Conservation (phyloP, 2,329 filamentous ascomycete genomes). For the Didymella arachidicola region DNA sequence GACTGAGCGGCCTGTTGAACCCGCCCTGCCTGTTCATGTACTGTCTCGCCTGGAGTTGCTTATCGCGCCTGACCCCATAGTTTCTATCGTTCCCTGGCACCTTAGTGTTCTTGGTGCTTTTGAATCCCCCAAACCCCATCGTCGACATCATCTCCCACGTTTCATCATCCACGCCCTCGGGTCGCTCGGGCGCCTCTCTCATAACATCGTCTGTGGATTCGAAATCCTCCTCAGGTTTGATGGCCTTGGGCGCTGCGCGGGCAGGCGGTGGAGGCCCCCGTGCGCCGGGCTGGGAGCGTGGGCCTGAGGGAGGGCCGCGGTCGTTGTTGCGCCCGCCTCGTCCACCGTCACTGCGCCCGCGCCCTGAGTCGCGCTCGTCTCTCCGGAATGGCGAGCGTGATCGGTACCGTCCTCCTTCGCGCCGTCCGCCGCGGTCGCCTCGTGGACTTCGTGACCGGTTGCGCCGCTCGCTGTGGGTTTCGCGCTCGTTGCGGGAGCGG, state of each 20-base stretch:
- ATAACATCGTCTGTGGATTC: conserved; percentile 37
- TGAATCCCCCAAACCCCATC: conserved; percentile 91
- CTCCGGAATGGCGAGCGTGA: conserved; percentile 40
- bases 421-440: conserved; percentile 38
- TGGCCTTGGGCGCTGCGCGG: neutral
- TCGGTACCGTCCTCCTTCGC: conserved; percentile 34
- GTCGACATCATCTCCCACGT: conserved; percentile 80
- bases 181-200: conserved; percentile 38
- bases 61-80: conserved; percentile 85
- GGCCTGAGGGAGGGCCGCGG: conserved; percentile 5
- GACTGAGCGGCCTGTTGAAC: conserved; percentile 79
- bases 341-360: conserved; percentile 27
- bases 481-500: conserved; percentile 26
- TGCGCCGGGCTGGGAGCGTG: neutral
- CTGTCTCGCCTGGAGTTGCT: conserved; percentile 93
- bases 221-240: conserved; percentile 25
- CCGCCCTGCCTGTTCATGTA: conserved; percentile 91
- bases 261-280: neutral
- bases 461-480: conserved; percentile 37
- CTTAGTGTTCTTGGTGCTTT: conserved; percentile 86
- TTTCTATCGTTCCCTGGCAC: conserved; percentile 82
- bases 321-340: conserved; percentile 29
- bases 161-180: conserved; percentile 63
- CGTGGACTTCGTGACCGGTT: conserved; percentile 47
- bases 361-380: conserved; percentile 29